These are phyloP conservation scores for Grigorovia humatica DNA, from an alignment of 805 yeast species.

Conservation along the genomic window DNA sequence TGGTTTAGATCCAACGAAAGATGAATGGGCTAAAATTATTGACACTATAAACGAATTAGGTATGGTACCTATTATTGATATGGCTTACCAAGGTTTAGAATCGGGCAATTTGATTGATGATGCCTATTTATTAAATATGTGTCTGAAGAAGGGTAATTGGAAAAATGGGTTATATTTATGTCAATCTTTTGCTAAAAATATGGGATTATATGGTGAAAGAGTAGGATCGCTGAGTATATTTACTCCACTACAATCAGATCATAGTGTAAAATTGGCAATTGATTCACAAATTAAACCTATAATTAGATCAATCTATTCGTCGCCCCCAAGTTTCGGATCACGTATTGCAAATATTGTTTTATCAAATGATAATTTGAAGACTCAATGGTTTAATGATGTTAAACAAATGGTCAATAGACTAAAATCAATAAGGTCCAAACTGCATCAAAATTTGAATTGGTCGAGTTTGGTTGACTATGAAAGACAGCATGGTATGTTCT, in stretches of 20 bases:
- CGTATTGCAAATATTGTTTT: conserved; percentile 75
- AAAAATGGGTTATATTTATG: conserved; percentile 50
- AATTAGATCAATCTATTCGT: conserved; percentile 80
- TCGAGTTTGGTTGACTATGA: conserved; percentile 54
- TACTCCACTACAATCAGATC: conserved; percentile 34
- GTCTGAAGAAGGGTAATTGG: conserved; percentile 19
- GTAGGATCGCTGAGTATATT: conserved; percentile 67
- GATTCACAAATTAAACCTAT: conserved; percentile 77
- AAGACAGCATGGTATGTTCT: conserved; percentile 89
- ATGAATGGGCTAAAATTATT: conserved; percentile 71
- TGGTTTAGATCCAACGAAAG: conserved; percentile 78
- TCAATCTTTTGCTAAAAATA: conserved; percentile 90
- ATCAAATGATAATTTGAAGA: conserved; percentile 44
- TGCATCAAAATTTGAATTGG: conserved; percentile 68
- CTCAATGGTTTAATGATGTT: conserved; percentile 77
- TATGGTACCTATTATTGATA: conserved; percentile 75
- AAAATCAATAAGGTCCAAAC: conserved; percentile 53
- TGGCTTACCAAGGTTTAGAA: conserved; percentile 94
- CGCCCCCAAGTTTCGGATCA: conserved; percentile 93
- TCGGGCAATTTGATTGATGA: conserved; percentile 75
- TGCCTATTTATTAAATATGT: conserved; percentile 41
- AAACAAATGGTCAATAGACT: conserved; percentile 70
- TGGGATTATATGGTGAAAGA: conserved; percentile 94
- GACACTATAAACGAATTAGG: conserved; percentile 47
- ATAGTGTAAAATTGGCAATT: conserved; percentile 37